A percentile compares a stretch with the other conserved stretches of the same genome.
These are phyloP conservation scores for Fusarium solani-melongenae DNA, from an alignment of 2,329 filamentous ascomycete genomes.

Conservation along the genomic window DNA sequence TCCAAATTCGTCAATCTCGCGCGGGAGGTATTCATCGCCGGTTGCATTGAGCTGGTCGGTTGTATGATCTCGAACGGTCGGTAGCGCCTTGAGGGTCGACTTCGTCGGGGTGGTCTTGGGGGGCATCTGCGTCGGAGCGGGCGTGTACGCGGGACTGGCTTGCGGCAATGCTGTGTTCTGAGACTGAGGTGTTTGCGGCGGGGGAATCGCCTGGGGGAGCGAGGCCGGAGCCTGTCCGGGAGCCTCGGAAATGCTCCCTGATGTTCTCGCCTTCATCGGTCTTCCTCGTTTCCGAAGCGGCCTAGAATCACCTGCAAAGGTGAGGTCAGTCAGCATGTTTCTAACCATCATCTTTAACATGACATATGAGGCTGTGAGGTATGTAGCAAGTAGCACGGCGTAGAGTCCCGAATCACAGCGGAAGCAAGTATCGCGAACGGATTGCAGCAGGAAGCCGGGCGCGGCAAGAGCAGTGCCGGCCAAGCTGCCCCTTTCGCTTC, in stretches of 20 bases:
- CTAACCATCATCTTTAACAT: neutral
- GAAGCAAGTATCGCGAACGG: conserved; percentile 23
- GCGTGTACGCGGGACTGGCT: conserved; percentile 52
- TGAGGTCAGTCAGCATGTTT: conserved; percentile 44
- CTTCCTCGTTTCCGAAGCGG: conserved; percentile 67
- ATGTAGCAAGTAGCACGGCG: conserved; percentile 42
- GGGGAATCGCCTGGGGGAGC: conserved; percentile 52
- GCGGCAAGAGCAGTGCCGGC: conserved; percentile 49
- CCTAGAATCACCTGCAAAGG: conserved; percentile 58
- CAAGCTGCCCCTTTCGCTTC: conserved; percentile 44
- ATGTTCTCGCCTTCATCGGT: conserved; percentile 69
- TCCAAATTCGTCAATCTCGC: conserved; percentile 91
- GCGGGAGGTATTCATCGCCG: conserved; percentile 93
- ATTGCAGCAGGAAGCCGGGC: conserved; percentile 27
- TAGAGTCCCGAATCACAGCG: conserved; percentile 44
- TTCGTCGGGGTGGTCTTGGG: conserved; percentile 86
- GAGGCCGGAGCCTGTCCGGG: conserved; percentile 64
- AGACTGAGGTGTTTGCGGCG: conserved; percentile 67
- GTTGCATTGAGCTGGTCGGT: conserved; percentile 92
- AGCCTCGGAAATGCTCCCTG: conserved; percentile 66
- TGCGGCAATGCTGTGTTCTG: conserved; percentile 61
- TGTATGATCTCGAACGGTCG: conserved; percentile 95
- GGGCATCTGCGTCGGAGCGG: conserved; percentile 63
- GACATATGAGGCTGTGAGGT: neutral
- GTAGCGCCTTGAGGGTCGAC: conserved; percentile 89